Conservation (phyloP, 148 eudicot genomes). For the Limonium bicolor region DNA sequence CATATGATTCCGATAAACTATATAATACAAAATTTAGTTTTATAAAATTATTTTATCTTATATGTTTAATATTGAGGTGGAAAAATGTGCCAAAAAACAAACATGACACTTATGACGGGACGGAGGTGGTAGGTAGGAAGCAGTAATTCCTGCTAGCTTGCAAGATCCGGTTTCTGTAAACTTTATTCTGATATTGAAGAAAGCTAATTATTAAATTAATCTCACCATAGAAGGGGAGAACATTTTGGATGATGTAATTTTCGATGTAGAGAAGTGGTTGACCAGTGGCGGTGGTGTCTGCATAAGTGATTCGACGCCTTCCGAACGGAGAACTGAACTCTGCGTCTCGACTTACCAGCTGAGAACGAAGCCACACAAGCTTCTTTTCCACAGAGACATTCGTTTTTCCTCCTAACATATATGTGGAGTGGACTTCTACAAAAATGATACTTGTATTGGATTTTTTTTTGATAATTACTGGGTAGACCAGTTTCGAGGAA, state of each 20-base stretch:
- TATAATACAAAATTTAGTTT: too few species aligned
- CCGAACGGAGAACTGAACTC: slow-evolving; percentile 48
- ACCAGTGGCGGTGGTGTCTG: slow-evolving; percentile 54
- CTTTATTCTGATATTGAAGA: background rate
- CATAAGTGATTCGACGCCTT: slow-evolving; percentile 36
- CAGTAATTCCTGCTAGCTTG: background rate
- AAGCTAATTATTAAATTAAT: background rate
- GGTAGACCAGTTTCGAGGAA: too few species aligned
- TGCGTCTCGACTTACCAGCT: slow-evolving; percentile 23
- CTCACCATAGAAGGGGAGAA: slow-evolving; percentile 59
- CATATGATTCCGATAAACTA: background rate
- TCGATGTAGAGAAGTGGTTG: slow-evolving; percentile 43
- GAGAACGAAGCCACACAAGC: slow-evolving; percentile 43
- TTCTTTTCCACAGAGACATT: too few species aligned
- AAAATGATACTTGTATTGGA: too few species aligned
- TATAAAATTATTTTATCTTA: too few species aligned
- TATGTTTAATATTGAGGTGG: too few species aligned
- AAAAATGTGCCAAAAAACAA: too few species aligned
- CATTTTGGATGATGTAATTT: slow-evolving; percentile 22
- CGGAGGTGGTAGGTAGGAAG: background rate
- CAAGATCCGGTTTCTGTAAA: background rate
- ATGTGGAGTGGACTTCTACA: too few species aligned
- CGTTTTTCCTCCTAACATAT: too few species aligned
- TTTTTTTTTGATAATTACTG: too few species aligned
- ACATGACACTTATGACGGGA: too few species aligned